A percentile compares a stretch with the other conserved stretches of the same genome.
These are phyloP conservation scores for Jatropha curcas DNA, from an alignment of 345 rosid genomes.

Conservation along the genomic window DNA sequence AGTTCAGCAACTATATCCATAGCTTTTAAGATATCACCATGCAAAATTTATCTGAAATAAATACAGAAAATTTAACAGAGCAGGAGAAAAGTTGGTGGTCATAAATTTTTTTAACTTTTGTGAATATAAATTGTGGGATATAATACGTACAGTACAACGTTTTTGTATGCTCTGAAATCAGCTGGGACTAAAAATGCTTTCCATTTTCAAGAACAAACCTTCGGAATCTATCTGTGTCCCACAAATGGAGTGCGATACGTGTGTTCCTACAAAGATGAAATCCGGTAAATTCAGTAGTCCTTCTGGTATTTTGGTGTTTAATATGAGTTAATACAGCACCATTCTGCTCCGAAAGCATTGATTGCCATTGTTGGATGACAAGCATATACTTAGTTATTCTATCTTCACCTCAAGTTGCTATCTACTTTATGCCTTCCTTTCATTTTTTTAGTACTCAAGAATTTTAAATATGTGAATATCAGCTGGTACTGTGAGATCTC, in stretches of 20 bases:
- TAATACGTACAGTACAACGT: not conserved
- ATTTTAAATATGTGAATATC: constrained; percentile 25
- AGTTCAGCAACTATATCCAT: not conserved
- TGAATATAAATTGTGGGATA: not conserved
- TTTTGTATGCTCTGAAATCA: too few species aligned
- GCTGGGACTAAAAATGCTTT: too few species aligned
- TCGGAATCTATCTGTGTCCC: not conserved
- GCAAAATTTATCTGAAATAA: too few species aligned
- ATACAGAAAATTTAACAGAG: too few species aligned
- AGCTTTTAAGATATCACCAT: too few species aligned
- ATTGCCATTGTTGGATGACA: too few species aligned
- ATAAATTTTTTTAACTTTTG: not conserved
- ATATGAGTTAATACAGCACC: too few species aligned
- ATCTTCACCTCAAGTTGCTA: not conserved
- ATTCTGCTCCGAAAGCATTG: too few species aligned
- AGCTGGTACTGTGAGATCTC: constrained; percentile 73
- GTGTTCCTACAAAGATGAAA: not conserved
- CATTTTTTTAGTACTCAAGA: not conserved
- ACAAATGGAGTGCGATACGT: not conserved
- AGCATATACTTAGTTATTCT: not conserved
- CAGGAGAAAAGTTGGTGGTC: too few species aligned
- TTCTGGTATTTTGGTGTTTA: not conserved
- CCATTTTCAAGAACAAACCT: not conserved
- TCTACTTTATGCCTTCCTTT: not conserved
- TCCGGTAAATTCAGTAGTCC: not conserved